Evolutionary conservation across 1,284 basidiomycete species (phyloP), one percentile per base, ranked within the genome.

Genomic region (Apiotrichum montevideense): DNA sequence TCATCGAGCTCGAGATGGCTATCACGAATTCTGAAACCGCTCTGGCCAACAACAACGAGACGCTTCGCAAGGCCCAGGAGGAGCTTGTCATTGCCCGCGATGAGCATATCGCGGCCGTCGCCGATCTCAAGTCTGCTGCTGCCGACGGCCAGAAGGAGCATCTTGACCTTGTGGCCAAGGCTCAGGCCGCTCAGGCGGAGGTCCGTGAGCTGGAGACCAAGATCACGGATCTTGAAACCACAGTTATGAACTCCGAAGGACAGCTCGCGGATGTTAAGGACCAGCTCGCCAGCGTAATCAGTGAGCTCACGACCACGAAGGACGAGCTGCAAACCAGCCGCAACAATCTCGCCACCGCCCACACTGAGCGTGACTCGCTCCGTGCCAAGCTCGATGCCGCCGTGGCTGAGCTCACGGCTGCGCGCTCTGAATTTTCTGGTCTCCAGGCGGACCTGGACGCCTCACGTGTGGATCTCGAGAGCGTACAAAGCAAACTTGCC

Each of bases 161-260:
- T 29, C 15, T 37, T 3, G 47, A 49, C 2, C 11, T 39, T 3
- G 15, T 39, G 13, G 7, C 21, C 4, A 13, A 10, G 21, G 21
- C 14, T 3, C n/a, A 51, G 14, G 6, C 40, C 6, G 21, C 49
- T 15, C 14, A 41, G 32, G 6, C 32, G 6, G 10, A 40, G 9
- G 40, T 35, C 74, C 96, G 93, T 8, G 92, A 96, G 11, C 83
- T 97, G 53, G 93, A 97, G 76, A 93, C 96, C 74, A 97, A 97
- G 81, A 90, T 49, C 21, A 21, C 14, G 33, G 35, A 39, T 6
- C 37, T 15, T 6, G 47, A 34, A 6, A n/a, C 45, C 6, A 34
- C 55, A 32, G 10, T 58, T 21, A 41, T 45, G 4, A 40, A 48
- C 7, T 35, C 34, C 4, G 43, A 48, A 14, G 46, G 15, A 9